Percentiles rank a stretch among this genome's conserved stretches.
Conservation (phyloP, 2,329 filamentous ascomycete genomes). For the Colletotrichum tropicicola region DNA sequence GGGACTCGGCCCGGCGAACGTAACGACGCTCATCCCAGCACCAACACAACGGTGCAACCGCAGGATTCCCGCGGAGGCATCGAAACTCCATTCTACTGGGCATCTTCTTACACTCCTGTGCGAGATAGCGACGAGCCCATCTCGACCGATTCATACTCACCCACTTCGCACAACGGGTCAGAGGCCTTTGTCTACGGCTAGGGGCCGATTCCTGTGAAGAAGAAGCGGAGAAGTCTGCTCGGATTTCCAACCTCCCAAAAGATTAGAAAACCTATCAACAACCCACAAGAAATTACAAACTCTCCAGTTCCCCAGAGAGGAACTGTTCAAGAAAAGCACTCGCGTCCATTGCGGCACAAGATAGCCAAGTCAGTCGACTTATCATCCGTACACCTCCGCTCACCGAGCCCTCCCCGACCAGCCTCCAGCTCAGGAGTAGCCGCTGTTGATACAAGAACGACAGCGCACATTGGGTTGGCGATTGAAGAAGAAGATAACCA, state of each 20-base stretch:
- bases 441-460: conserved; percentile 13
- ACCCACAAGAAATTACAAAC: background rate
- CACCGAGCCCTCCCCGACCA: background rate
- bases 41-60: background rate
- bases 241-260: background rate
- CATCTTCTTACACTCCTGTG: conserved; percentile 16
- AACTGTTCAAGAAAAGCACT: background rate
- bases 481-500: conserved; percentile 25
- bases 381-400: background rate
- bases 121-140: background rate
- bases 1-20: background rate
- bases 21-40: background rate
- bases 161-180: background rate
- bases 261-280: background rate
- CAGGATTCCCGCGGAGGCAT: background rate
- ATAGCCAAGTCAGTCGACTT: conserved; percentile 13
- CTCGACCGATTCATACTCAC: background rate
- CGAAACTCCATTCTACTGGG: conserved; percentile 24
- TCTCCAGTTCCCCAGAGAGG: background rate
- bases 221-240: conserved; percentile 16
- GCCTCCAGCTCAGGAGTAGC: conserved; percentile 22
- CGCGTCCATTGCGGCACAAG: background rate
- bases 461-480: background rate
- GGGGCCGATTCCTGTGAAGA: conserved; percentile 8
- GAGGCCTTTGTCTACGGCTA: conserved; percentile 28